Evolutionary conservation across 331 rosid species (phyloP).

Genomic region (Cydonia oblonga): DNA sequence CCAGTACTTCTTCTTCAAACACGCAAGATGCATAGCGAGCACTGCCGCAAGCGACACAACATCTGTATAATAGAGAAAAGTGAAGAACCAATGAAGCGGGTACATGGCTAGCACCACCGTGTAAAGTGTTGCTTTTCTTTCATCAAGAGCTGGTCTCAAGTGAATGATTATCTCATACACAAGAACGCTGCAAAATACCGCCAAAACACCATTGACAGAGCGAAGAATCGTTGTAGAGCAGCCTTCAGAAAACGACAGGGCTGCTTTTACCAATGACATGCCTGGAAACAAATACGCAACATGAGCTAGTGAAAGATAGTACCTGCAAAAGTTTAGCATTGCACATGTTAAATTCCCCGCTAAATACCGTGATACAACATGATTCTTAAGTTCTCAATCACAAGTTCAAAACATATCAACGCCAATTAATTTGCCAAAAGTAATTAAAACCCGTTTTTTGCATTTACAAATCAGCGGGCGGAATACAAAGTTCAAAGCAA

Average conservation of each 20-base stretch:
- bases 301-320: conserved; percentile 89
- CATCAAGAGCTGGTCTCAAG: conserved; percentile 64
- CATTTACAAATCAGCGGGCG: not conserved
- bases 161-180: conserved; percentile 52
- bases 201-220: conserved; percentile 59
- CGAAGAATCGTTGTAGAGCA: conserved; percentile 64
- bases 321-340: conserved; percentile 51
- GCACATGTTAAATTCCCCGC: conserved; percentile 21
- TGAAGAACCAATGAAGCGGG: conserved; percentile 92
- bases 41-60: conserved; percentile 76
- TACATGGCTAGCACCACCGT: conserved; percentile 59
- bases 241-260: conserved; percentile 42
- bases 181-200: conserved; percentile 52
- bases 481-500: not conserved
- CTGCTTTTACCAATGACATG: conserved; percentile 24
- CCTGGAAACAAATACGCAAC: conserved; percentile 84
- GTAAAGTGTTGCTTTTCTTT: conserved; percentile 46
- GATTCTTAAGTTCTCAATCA: not conserved
- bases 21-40: conserved; percentile 67
- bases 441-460: not conserved
- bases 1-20: conserved; percentile 82
- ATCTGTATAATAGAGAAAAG: conserved; percentile 88
- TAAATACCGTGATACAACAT: not conserved
- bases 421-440: not conserved
- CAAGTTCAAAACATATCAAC: not conserved